These are phyloP conservation scores for Cladosporium sp. DNA, from an alignment of 2,329 filamentous ascomycete genomes.

Conservation along the genomic window DNA sequence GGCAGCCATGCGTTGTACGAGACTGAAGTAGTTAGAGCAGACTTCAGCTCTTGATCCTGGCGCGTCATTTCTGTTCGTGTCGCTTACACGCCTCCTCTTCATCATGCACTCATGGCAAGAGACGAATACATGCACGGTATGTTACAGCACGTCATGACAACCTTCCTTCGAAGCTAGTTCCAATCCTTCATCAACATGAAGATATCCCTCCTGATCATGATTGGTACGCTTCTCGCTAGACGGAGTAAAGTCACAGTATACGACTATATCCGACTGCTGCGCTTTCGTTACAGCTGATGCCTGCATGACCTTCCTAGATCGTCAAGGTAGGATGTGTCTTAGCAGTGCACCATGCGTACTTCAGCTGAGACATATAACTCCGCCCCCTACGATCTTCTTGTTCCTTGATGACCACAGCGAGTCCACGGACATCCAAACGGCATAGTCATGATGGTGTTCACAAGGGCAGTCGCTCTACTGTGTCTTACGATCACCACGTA, in stretches of 20 bases:
- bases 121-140: neutral
- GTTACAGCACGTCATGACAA: neutral
- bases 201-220: neutral
- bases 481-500: neutral
- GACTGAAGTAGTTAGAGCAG: neutral
- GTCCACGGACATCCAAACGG: neutral
- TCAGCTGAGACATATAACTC: neutral
- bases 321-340: neutral
- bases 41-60: neutral
- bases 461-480: neutral
- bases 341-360: neutral
- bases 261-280: neutral
- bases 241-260: neutral
- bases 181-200: neutral
- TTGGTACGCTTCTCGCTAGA: neutral
- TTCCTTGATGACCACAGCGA: neutral
- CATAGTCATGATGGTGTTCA: neutral
- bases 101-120: neutral
- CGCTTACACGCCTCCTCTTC: neutral
- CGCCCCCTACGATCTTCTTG: neutral
- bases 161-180: neutral
- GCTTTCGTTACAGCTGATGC: neutral
- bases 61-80: neutral
- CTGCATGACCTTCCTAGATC: neutral
- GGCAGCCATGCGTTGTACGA: neutral